phyloP scores from a whole-genome alignment of 2,329 filamentous ascomycete species.

The Tympanopsis confertula region DNA sequence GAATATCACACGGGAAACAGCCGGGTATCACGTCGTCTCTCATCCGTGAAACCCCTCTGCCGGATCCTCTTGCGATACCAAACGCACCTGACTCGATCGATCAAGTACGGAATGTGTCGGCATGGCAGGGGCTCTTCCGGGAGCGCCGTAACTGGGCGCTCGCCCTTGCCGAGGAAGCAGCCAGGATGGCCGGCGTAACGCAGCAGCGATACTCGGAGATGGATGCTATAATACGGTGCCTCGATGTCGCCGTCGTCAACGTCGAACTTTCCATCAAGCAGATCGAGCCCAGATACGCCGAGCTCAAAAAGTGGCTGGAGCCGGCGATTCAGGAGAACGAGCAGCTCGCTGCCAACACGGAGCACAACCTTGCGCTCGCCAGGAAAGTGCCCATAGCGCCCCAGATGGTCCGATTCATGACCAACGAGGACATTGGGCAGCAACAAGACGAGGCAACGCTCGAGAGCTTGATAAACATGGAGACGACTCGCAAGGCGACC shows the following conservation, averaged over 20 bases:
- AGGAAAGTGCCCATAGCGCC: constrained; percentile 51
- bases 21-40: constrained; percentile 28
- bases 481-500: constrained; percentile 62
- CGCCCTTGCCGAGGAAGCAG: constrained; percentile 57
- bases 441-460: constrained; percentile 42
- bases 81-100: constrained; percentile 72
- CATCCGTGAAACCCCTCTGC: constrained; percentile 35
- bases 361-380: constrained; percentile 55
- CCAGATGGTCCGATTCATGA: constrained; percentile 58
- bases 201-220: constrained; percentile 61
- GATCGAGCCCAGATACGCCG: constrained; percentile 61
- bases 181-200: constrained; percentile 47
- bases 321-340: constrained; percentile 59
- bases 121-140: constrained; percentile 83
- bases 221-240: constrained; percentile 65
- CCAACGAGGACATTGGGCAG: constrained; percentile 29
- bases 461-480: constrained; percentile 65
- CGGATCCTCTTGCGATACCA: constrained; percentile 43
- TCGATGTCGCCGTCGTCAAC: constrained; percentile 79
- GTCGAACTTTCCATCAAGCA: constrained; percentile 63
- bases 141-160: constrained; percentile 71
- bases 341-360: constrained; percentile 52
- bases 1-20: constrained; percentile 49
- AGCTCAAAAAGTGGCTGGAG: constrained; percentile 59
- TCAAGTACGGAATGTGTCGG: constrained; percentile 66